phyloP scores from a whole-genome alignment of 345 rosid species.

The Salix brachista region DNA sequence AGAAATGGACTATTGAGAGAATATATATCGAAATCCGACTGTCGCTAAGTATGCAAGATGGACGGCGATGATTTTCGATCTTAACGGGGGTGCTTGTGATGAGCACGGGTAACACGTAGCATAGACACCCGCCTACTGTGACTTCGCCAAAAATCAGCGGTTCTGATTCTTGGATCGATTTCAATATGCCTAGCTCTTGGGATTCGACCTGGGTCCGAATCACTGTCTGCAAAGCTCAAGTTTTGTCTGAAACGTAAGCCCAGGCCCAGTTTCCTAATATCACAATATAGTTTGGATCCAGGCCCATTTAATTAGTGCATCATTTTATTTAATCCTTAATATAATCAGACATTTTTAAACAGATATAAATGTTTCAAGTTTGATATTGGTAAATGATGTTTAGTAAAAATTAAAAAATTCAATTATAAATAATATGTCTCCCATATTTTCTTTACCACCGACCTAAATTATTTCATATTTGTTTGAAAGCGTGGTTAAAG shows the following conservation, averaged over 20 bases:
- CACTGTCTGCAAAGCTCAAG: background rate
- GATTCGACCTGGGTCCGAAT: background rate
- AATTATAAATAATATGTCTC: too few relatives aligned
- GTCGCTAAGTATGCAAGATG: background rate
- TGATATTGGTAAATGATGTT: too few relatives aligned
- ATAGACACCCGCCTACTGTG: background rate
- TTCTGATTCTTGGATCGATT: background rate
- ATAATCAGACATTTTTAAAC: too few relatives aligned
- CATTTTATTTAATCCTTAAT: too few relatives aligned
- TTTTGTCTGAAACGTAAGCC: background rate
- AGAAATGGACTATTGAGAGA: background rate
- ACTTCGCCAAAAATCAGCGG: background rate
- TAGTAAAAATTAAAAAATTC: too few relatives aligned
- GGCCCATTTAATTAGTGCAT: too few relatives aligned
- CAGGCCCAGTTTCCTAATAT: background rate
- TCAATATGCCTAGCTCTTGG: background rate
- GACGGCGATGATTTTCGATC: background rate
- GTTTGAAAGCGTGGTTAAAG: too few relatives aligned
- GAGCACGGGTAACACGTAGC: background rate
- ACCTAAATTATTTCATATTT: too few relatives aligned
- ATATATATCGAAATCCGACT: background rate
- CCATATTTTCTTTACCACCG: too few relatives aligned
- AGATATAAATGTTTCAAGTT: too few relatives aligned
- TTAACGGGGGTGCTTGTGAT: background rate
- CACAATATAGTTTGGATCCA: too few relatives aligned